Conservation (phyloP, 2,329 filamentous ascomycete genomes). For the Neofusicoccum sp. region DNA sequence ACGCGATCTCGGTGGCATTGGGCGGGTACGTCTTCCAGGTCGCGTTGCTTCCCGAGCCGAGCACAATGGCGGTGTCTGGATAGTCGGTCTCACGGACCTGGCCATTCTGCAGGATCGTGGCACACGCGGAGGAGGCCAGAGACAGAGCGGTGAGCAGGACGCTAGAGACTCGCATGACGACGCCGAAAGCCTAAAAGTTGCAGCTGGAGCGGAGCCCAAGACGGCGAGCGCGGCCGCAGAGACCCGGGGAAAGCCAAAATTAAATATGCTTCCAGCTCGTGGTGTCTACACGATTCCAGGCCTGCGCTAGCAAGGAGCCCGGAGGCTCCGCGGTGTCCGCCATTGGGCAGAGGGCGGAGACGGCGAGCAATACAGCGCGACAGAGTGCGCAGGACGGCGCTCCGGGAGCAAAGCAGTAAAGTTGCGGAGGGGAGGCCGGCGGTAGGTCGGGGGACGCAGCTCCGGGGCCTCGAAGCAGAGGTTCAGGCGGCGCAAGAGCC, state of each 20-base stretch:
- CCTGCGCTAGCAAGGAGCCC: neutral
- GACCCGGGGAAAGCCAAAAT: neutral
- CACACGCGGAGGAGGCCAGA: constrained; percentile 27
- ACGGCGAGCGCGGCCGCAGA: neutral
- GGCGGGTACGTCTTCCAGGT: constrained; percentile 51
- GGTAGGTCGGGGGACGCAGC: neutral
- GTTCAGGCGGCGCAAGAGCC: neutral
- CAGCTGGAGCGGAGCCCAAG: neutral
- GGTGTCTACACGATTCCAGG: neutral
- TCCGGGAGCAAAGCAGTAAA: constrained; percentile 11
- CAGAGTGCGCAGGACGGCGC: neutral
- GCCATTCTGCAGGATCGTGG: constrained; percentile 45
- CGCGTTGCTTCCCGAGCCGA: constrained; percentile 29
- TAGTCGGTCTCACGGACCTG: constrained; percentile 40
- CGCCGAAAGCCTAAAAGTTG: neutral
- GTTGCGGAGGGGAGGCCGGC: neutral
- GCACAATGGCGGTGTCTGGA: constrained; percentile 34
- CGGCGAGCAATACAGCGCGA: neutral
- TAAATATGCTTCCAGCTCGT: neutral
- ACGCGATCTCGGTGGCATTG: constrained; percentile 55
- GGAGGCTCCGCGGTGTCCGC: neutral
- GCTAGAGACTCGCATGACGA: constrained; percentile 2
- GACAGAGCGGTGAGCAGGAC: constrained; percentile 6
- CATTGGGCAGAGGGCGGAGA: neutral
- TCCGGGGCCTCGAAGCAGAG: constrained; percentile 4